Conservation (phyloP, 768 basidiomycete genomes). For the Cystoderma amianthinum region DNA sequence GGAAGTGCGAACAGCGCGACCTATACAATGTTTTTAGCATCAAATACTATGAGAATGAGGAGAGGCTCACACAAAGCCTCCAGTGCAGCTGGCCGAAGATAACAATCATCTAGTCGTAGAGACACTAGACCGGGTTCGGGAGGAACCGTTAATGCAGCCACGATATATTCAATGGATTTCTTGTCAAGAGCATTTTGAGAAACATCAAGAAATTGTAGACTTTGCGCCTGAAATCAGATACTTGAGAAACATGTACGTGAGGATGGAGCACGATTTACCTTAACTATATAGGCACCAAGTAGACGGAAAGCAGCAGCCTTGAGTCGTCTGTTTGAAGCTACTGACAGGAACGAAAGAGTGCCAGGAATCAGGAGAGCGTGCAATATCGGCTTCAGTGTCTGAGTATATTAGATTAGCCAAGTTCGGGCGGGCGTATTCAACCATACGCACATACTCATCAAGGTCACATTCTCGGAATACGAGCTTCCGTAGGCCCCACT, state of each 20-base stretch:
- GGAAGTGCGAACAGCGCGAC: slow-evolving; percentile 77
- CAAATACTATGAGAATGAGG: background rate
- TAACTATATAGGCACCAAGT: slow-evolving; percentile 72
- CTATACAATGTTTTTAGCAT: slow-evolving; percentile 26
- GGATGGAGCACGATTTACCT: slow-evolving; percentile 32
- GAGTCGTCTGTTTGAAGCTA: slow-evolving; percentile 82
- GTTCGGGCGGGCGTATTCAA: background rate
- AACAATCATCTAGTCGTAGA: slow-evolving; percentile 85
- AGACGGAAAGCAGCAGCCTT: slow-evolving; percentile 72
- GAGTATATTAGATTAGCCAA: background rate
- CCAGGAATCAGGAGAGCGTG: slow-evolving; percentile 85
- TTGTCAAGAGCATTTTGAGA: slow-evolving; percentile 85
- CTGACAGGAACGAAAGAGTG: slow-evolving; percentile 72
- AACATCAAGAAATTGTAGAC: slow-evolving; percentile 82
- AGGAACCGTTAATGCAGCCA: slow-evolving; percentile 52
- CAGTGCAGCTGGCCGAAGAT: slow-evolving; percentile 62
- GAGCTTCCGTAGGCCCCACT: slow-evolving; percentile 88
- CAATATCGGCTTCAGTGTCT: slow-evolving; percentile 85
- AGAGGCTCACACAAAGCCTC: slow-evolving; percentile 69
- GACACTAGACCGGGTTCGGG: slow-evolving; percentile 62
- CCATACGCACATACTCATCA: slow-evolving; percentile 62
- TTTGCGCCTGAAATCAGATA: slow-evolving; percentile 46
- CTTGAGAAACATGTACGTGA: background rate
- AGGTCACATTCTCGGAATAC: slow-evolving; percentile 84
- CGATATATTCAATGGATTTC: slow-evolving; percentile 76